phyloP scores from a whole-genome alignment of 495 filamentous ascomycete species.

The Acidomyces sp. region DNA sequence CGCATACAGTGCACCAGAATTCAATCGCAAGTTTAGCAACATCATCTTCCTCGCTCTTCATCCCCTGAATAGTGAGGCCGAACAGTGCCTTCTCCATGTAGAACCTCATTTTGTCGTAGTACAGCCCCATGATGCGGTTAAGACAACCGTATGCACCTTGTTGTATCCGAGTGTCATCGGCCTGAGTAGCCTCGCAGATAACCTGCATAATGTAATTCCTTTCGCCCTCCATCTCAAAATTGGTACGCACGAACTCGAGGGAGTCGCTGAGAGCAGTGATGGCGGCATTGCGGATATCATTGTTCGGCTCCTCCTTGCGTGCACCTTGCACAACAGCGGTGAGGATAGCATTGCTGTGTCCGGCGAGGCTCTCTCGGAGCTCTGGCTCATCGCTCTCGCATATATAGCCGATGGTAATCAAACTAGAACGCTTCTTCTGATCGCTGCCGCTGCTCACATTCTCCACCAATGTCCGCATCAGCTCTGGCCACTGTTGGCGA shows the following conservation, averaged over 20 bases:
- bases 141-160: constrained; percentile 91
- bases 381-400: constrained; percentile 90
- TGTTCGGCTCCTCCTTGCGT: constrained; percentile 83
- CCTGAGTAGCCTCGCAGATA: constrained; percentile 95
- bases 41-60: constrained; percentile 96
- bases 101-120: constrained; percentile 99
- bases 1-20: constrained; percentile 99
- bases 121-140: constrained; percentile 94
- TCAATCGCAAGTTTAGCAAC: constrained; percentile 95
- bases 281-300: constrained; percentile 78
- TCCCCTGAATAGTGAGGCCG: constrained; percentile 94
- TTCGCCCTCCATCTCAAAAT: constrained; percentile 98
- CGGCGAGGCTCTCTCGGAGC: constrained; percentile 62
- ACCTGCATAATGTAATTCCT: constrained; percentile 99
- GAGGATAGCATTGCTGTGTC: constrained; percentile 91
- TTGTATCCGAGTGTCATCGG: constrained; percentile 75
- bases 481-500: constrained; percentile 84
- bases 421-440: constrained; percentile 81
- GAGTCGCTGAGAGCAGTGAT: constrained; percentile 90
- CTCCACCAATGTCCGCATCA: constrained; percentile 75
- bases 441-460: constrained; percentile 79
- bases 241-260: constrained; percentile 92
- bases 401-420: constrained; percentile 91
- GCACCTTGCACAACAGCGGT: constrained; percentile 96
- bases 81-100: constrained; percentile 99